phyloP scores from a whole-genome alignment of 2,329 filamentous ascomycete species.

The Thelonectria discophora region DNA sequence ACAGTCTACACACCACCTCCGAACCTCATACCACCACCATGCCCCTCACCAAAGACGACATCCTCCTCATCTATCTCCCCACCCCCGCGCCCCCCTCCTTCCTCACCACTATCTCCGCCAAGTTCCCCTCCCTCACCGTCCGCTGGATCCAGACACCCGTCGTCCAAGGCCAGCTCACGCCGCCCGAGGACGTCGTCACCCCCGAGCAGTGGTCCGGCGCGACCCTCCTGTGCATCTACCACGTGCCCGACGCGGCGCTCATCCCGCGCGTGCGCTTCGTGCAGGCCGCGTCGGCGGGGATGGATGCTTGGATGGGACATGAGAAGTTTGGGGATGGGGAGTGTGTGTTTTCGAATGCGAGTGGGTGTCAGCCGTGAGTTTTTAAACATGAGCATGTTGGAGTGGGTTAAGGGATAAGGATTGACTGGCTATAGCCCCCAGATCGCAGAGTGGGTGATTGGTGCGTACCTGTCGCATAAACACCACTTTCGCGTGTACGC shows the following conservation, averaged over 20 bases:
- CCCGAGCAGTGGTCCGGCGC: slow-evolving; percentile 51
- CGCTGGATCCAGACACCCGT: slow-evolving; percentile 44
- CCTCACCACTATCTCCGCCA: slow-evolving; percentile 45
- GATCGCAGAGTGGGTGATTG: slow-evolving; percentile 54
- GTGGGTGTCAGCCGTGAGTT: slow-evolving; percentile 55
- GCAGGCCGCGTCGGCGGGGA: slow-evolving; percentile 56
- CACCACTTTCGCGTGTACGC: slow-evolving; percentile 45
- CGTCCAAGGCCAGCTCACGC: slow-evolving; percentile 26
- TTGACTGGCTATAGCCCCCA: slow-evolving; percentile 42
- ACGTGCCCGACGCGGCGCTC: slow-evolving; percentile 44
- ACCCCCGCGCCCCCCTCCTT: slow-evolving; percentile 45
- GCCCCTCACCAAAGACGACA: slow-evolving; percentile 48
- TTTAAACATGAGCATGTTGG: neutral
- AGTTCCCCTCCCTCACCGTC: slow-evolving; percentile 51
- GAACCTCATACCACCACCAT: neutral
- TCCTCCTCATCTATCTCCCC: slow-evolving; percentile 52
- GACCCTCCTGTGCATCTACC: slow-evolving; percentile 50
- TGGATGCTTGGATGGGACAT: slow-evolving; percentile 52
- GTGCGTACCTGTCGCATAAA: slow-evolving; percentile 45
- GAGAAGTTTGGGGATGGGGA: slow-evolving; percentile 46
- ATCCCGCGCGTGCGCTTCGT: slow-evolving; percentile 53
- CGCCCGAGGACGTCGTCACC: slow-evolving; percentile 41
- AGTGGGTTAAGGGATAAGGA: neutral
- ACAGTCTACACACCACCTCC: no score
- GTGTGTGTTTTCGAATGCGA: slow-evolving; percentile 52